Evolutionary conservation across 2,329 filamentous ascomycete species (phyloP), one percentile per base, ranked within the genome.

Genomic region (Phyllosticta capitalensis): DNA sequence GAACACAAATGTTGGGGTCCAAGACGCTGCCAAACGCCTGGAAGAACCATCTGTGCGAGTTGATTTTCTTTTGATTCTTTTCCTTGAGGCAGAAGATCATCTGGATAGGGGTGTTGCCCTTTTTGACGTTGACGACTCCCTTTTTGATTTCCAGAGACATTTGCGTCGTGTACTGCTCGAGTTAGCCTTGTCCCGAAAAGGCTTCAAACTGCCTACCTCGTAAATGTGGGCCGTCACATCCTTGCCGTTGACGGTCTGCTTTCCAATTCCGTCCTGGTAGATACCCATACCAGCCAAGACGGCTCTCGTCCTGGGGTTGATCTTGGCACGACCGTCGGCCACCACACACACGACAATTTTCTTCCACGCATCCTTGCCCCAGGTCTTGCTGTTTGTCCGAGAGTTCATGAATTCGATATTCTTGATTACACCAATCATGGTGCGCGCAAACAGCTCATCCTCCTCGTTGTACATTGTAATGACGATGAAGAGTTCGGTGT

Each of bases 31-130:
- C 94, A 72, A 99, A 99, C 0, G 92, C 94, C 66, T 95, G 88
- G 81, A 99, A 99, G 78, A 99, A 97, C 94, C 94, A 99, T 72
- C 94, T 82, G 73, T 99, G 94, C 0, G 94, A 97, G 72, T 99
- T 99, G 83, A 99, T 99, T 81, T 99, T 99, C 80, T 99, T 99
- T 78, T 96, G 92, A 72, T 99, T 99, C 83, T 96, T 97, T 72
- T 99, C 94, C 79, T 99, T 99, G 62, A 99, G 75, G 73, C 94
- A 99, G 79, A 99, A 99, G 4, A 99, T 83, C 78, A 99, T 88
- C 76, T 99, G 94, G 1, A 99, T 89, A 0, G 94, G 92, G 63
- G 94, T 91, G 62, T 88, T 83, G 5, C 81, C 88, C 69, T 91
- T 90, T 63, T 94, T 89, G 55, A 97, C 80, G 54, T 86, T 82